Percentiles rank a stretch among this genome's conserved stretches.
Conservation (phyloP, 495 filamentous ascomycete species). For the Xylaria bambusicola region DNA sequence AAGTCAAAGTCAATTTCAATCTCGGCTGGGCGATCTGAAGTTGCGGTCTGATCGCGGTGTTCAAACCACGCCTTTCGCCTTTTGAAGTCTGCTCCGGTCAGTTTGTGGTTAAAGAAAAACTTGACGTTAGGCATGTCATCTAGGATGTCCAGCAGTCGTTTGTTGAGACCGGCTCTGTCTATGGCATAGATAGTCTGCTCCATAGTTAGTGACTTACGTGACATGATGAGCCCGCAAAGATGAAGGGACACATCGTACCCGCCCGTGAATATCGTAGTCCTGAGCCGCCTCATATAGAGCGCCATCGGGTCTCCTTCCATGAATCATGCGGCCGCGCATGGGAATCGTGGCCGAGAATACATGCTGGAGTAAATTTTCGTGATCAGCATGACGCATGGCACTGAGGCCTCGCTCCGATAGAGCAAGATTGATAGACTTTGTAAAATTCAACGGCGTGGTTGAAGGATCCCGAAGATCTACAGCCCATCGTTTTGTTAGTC, state of each 20-base stretch:
- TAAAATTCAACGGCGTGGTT: slow-evolving; percentile 90
- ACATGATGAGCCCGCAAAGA: background rate
- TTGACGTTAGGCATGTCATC: slow-evolving; percentile 82
- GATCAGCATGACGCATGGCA: slow-evolving; percentile 69
- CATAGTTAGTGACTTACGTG: background rate
- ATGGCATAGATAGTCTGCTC: slow-evolving; percentile 50
- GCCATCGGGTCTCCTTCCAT: slow-evolving; percentile 66
- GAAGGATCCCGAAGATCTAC: slow-evolving; percentile 82
- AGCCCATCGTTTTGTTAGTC: slow-evolving; percentile 17
- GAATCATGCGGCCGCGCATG: slow-evolving; percentile 98
- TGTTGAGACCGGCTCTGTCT: slow-evolving; percentile 84
- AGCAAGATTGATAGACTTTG: slow-evolving; percentile 95
- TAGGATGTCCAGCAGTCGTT: slow-evolving; percentile 80
- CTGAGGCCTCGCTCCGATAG: slow-evolving; percentile 94
- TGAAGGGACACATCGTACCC: slow-evolving; percentile 53
- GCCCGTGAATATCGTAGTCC: slow-evolving; percentile 85
- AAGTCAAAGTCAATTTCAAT: slow-evolving; percentile 84
- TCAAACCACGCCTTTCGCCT: slow-evolving; percentile 87
- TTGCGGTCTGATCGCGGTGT: slow-evolving; percentile 35
- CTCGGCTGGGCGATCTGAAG: slow-evolving; percentile 41
- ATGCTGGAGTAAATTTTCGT: slow-evolving; percentile 66
- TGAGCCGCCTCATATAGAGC: slow-evolving; percentile 76
- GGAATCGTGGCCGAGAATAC: slow-evolving; percentile 79
- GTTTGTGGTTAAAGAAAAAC: slow-evolving; percentile 87
- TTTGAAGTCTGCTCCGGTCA: slow-evolving; percentile 82